phyloP scores from a whole-genome alignment of 192 early-diverging fungal genomes.

The Gonapodya prolifera region DNA sequence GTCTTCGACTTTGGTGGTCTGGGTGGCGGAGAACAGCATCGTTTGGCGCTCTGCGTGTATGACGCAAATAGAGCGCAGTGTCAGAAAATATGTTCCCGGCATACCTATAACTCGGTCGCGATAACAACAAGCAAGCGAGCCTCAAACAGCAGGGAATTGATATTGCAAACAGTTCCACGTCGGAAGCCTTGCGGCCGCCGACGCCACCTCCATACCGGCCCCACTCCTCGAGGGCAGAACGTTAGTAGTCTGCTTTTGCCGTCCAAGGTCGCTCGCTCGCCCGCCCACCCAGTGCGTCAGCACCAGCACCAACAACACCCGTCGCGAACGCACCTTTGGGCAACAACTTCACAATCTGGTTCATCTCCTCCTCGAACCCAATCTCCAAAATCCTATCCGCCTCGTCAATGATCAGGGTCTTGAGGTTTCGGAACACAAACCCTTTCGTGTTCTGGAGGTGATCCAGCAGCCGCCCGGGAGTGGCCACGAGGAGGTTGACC shows the following conservation, averaged over 20 bases:
- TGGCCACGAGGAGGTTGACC: constrained; percentile 91
- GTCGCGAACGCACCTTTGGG: constrained; percentile 45
- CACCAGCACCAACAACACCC: not conserved
- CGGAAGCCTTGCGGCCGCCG: not conserved
- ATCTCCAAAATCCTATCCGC: constrained; percentile 97
- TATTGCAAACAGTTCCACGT: constrained; percentile 8
- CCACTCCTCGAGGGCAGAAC: not conserved
- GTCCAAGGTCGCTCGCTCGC: not conserved
- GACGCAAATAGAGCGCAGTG: constrained; percentile 3
- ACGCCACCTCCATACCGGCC: not conserved
- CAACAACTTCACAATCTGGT: constrained; percentile 87
- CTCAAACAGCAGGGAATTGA: constrained; percentile 17
- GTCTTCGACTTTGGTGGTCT: constrained; percentile 97
- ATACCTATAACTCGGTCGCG: constrained; percentile 19
- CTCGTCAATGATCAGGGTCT: constrained; percentile 90
- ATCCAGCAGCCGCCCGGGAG: constrained; percentile 93
- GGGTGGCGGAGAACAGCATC: constrained; percentile 98
- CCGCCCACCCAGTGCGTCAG: too few relatives aligned
- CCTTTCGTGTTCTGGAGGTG: constrained; percentile 97
- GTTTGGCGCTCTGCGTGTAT: constrained; percentile 69
- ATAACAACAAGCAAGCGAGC: constrained; percentile 3
- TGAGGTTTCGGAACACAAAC: constrained; percentile 88
- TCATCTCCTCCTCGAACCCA: constrained; percentile 99
- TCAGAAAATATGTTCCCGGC: constrained; percentile 10
- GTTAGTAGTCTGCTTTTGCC: not conserved